Base-by-base conservation (phyloP, 1,139 yeast genomes). In the Geotrichum aggregatum region DNA sequence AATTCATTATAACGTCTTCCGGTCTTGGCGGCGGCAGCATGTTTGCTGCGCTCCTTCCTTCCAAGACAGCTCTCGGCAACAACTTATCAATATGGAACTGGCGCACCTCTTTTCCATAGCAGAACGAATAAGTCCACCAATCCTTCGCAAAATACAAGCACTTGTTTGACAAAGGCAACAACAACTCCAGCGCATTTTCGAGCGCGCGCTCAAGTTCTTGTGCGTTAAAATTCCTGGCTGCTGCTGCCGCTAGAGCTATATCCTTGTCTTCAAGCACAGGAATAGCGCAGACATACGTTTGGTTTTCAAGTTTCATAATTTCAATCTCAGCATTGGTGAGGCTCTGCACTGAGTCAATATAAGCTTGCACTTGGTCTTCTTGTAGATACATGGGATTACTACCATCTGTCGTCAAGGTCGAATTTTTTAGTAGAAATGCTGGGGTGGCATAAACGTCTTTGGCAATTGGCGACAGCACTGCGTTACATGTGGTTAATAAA, bases 101-200 rank as follows among this genome's bases (percentile, higher is more conserved):
- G 14, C 76, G 70, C 22, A 84, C 66, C 48, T 76, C 76, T 52
- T 72, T 76, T 1, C 79, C 80, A 58, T 72, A 76, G 59, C 87
- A 82, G 54, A 77, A 76, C 1, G 76, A 79, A 62, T 80, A 82
- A 1, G 81, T 78, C 87, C 89, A 84, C 67, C 83, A 84, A 3
- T 79, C 82, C n/a, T 73, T 70, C 3, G 66, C 58, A 28, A 71
- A 74, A 42, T 70, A 66, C 0, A 71, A 60, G 66, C 69, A 75
- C 8, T 64, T 58, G 6, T 65, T 63, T 44, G 41, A 66, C n/a
- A n/a, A 47, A 52, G 36, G 36, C 16, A n/a, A 6, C n/a, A n/a
- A n/a, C n/a, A n/a, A n/a, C n/a, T n/a, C n/a, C n/a, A n/a, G n/a
- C n/a, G n/a, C n/a, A n/a, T 65, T 57, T 7, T 64, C 59, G 22